phyloP scores from a whole-genome alignment of 345 rosid species.

The Brassica carinata region DNA sequence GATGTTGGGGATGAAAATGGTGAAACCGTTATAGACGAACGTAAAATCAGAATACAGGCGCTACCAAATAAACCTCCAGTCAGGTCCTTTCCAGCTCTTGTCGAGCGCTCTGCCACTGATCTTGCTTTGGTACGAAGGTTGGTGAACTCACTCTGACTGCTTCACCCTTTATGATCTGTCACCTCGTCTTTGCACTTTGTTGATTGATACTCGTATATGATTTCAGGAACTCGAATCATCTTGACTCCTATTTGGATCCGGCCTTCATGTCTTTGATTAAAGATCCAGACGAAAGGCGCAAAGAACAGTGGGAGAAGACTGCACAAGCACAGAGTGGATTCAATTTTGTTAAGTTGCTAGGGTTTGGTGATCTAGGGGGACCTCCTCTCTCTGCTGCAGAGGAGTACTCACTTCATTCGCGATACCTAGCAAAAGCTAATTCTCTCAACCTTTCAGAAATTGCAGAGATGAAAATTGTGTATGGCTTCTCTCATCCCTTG shows the following conservation, averaged over 20 bases:
- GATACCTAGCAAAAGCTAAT: constrained; percentile 94
- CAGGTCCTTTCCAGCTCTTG: constrained; percentile 61
- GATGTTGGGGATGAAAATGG: constrained; percentile 99
- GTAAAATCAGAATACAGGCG: constrained; percentile 92
- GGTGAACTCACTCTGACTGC: constrained; percentile 36
- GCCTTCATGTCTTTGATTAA: constrained; percentile 94
- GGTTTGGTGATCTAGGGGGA: constrained; percentile 91
- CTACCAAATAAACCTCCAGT: constrained; percentile 70
- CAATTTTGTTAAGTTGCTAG: constrained; percentile 85
- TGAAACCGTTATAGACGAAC: constrained; percentile 90
- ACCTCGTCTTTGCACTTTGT: background rate
- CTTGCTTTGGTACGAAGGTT: constrained; percentile 87
- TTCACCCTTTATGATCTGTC: background rate
- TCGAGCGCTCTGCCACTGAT: constrained; percentile 67
- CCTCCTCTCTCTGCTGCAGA: constrained; percentile 82
- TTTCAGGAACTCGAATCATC: constrained; percentile 75
- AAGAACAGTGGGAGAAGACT: constrained; percentile 96
- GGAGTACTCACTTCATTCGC: constrained; percentile 92
- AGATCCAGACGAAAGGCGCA: constrained; percentile 94
- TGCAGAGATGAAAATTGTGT: constrained; percentile 98
- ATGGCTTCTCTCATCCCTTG: constrained; percentile 42
- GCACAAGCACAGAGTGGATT: constrained; percentile 80
- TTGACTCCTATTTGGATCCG: constrained; percentile 93
- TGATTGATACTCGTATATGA: constrained; percentile 19
- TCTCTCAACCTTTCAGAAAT: constrained; percentile 92